Evolutionary conservation across 768 basidiomycete species (phyloP), one percentile per base, ranked within the genome.

Genomic region (Leccinum longicurvipes): DNA sequence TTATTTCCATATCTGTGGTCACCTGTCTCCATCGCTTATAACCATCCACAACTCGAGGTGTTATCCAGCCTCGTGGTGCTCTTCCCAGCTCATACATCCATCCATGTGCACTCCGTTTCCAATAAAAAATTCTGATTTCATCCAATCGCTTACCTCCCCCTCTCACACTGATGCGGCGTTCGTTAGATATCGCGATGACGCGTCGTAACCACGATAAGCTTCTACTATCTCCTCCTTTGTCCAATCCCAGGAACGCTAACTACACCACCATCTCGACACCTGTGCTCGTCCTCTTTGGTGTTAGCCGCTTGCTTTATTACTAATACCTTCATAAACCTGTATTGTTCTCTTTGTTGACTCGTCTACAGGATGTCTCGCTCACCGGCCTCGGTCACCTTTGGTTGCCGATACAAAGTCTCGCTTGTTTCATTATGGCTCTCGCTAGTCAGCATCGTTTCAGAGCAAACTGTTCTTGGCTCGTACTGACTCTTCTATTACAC

Each of bases 331-430:
- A 51, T 21, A 12, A 19, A 27, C 24, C 50, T 25, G 31, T 36
- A 4, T 12, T 25, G 24, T 34, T 34, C 32, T 24, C 53, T 15
- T 27, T 14, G 8, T 27, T 27, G 9, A 25, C 25, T n/a, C 11
- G 6, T 51, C 54, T 29, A 56, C 54, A 41, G 55, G 34, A 39
- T 39, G 12, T 21, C 17, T 25, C 14, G 12, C 31, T 48, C 52
- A 28, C 47, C 55, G 63, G 62, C 55, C 36, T 24, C 60, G 50
- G 53, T 50, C 19, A 51, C 44, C 32, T 15, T 7, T 44, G 24
- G 39, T 44, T 31, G 24, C 58, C 58, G 58, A 9, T 15, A 25
- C 34, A 5, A n/a, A n/a, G n/a, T n/a, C n/a, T n/a, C n/a, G n/a
- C n/a, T n/a, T n/a, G n/a, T n/a, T n/a, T n/a, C n/a, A n/a, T n/a